phyloP scores from a whole-genome alignment of 1,139 yeast genomes.

The Pichia sp. region DNA sequence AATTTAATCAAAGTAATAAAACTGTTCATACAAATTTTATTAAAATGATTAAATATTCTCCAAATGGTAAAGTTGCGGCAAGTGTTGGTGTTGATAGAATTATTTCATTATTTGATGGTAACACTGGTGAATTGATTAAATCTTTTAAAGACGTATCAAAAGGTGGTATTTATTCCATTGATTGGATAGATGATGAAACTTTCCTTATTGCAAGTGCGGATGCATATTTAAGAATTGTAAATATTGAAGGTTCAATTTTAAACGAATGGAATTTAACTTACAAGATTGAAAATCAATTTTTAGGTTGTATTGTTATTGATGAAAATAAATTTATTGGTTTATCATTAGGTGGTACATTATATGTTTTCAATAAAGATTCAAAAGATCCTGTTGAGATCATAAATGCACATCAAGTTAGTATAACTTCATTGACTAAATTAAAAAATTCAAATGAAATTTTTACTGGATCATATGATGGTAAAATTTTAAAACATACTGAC shows the following conservation, averaged over 20 bases:
- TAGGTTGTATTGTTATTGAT: constrained; percentile 72
- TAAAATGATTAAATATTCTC: constrained; percentile 77
- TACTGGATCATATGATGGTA: constrained; percentile 86
- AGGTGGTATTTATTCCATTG: constrained; percentile 75
- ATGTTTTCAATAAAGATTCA: constrained; percentile 43
- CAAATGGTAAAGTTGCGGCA: constrained; percentile 66
- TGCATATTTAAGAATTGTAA: constrained; percentile 55
- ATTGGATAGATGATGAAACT: constrained; percentile 60
- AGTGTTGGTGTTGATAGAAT: constrained; percentile 84
- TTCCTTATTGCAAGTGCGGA: constrained; percentile 88
- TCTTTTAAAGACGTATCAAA: constrained; percentile 54
- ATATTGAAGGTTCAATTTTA: constrained; percentile 35
- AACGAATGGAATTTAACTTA: constrained; percentile 42
- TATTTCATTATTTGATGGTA: constrained; percentile 78
- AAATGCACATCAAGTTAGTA: constrained; percentile 75
- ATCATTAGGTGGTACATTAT: constrained; percentile 66
- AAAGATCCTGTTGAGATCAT: constrained; percentile 42
- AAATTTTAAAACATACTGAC: constrained; percentile 53
- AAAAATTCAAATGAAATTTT: constrained; percentile 26
- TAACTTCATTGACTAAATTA: constrained; percentile 50
- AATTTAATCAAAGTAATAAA: constrained; percentile 66
- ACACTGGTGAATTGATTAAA: constrained; percentile 66
- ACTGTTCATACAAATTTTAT: constrained; percentile 74
- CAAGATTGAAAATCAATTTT: constrained; percentile 59
- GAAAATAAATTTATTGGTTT: constrained; percentile 57